Base-by-base conservation (phyloP, 352 stramenopile genomes). In the Pythium aphanidermatum region DNA sequence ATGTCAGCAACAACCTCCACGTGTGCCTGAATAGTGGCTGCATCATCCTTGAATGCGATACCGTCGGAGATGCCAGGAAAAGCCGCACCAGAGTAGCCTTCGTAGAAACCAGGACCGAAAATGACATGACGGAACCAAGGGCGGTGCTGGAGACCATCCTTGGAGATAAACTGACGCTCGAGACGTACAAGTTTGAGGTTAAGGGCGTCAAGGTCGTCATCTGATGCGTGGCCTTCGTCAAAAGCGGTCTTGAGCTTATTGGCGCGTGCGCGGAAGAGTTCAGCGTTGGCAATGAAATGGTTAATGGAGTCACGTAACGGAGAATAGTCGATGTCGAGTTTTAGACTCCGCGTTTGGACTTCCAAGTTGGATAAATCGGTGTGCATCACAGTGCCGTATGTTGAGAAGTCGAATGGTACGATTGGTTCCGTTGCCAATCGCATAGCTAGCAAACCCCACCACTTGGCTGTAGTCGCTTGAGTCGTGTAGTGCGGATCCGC, bases 111-210 rank as follows among this genome's bases (percentile, higher is more conserved):
- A 0, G 68, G 65, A 0, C 68, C 68, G 16, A 83, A 79, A 33
- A 82, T 62, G 24, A 76, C 68, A 38, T 80, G 68, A 34, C 74
- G 74, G 60, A 66, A 80, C 68, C 68, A 83, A 11, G 32, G 32
- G 10, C 68, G 68, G 27, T 83, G 71, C 4, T 65, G 68, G 10
- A 80, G 50, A 1, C 68, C 71, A 0, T 36, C 20, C 2, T 70
- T 53, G n/a, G 61, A 31, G 23, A 70, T 55, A 6, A 83, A 45
- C n/a, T 79, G 46, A 13, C 71, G 60, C 55, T 83, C 68, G n/a
- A 80, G 46, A 27, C 25, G 49, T 14, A 70, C 51, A 30, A 83
- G 65, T 34, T 76, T 73, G 24, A 59, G 14, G 41, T 83, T 83
- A 63, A 61, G 68, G 26, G 36, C 14, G 36, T 5, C 46, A 39